These are phyloP conservation scores for Neurospora sp. DNA, from an alignment of 495 filamentous ascomycete genomes.

Conservation along the genomic window DNA sequence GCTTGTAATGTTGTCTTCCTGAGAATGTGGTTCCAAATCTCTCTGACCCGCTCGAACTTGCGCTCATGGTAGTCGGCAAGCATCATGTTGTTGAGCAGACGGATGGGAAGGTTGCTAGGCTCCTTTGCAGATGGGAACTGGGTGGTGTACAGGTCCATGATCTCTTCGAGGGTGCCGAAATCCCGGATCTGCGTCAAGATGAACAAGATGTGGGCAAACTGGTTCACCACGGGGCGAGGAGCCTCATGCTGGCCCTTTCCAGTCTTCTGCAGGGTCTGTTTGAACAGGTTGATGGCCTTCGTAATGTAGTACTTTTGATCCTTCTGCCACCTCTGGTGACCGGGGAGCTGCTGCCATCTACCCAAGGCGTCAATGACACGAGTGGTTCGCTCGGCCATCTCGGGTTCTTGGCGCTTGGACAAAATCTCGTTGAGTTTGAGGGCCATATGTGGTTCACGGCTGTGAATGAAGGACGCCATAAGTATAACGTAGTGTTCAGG, in stretches of 20 bases:
- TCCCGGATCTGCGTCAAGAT: slow-evolving; percentile 49
- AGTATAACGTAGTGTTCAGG: slow-evolving; percentile 44
- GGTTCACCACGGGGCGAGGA: slow-evolving; percentile 40
- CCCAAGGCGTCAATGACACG: slow-evolving; percentile 25
- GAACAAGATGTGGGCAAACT: slow-evolving; percentile 45
- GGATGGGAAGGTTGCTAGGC: slow-evolving; percentile 35
- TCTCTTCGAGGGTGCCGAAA: slow-evolving; percentile 40
- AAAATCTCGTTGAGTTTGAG: slow-evolving; percentile 24
- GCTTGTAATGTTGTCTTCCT: slow-evolving; percentile 38
- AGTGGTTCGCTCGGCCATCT: slow-evolving; percentile 21
- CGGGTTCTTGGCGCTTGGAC: slow-evolving; percentile 19
- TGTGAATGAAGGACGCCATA: slow-evolving; percentile 26
- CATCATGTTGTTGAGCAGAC: slow-evolving; percentile 58
- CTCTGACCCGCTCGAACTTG: slow-evolving; percentile 48
- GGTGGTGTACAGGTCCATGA: slow-evolving; percentile 45
- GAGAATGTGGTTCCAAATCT: slow-evolving; percentile 56
- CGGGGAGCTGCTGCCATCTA: slow-evolving; percentile 22
- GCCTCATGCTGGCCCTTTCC: slow-evolving; percentile 4
- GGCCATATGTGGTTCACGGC: slow-evolving; percentile 23
- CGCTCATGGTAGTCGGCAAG: slow-evolving; percentile 42
- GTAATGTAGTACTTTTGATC: slow-evolving; percentile 12
- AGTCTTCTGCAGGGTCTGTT: slow-evolving; percentile 5
- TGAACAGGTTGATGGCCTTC: slow-evolving; percentile 20
- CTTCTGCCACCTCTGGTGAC: slow-evolving; percentile 10
- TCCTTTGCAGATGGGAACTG: slow-evolving; percentile 15